phyloP scores from a whole-genome alignment of 257 asterid genomes.

The Cordia subcordata region DNA sequence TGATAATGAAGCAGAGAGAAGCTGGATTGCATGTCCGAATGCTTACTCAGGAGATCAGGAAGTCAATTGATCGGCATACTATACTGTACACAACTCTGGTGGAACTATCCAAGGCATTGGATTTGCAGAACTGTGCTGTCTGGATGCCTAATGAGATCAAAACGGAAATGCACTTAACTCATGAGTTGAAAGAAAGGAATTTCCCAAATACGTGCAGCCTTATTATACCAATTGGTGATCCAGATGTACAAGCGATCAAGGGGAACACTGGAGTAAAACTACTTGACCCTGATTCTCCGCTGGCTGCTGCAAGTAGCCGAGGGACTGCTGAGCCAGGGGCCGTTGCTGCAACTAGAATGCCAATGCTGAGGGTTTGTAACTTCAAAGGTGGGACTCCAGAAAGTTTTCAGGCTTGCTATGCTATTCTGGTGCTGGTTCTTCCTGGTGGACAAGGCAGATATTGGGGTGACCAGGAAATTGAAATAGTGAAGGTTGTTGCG shows the following conservation, averaged over 20 bases:
- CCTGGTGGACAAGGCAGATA: constrained; percentile 57
- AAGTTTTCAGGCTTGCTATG: constrained; percentile 76
- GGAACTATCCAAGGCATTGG: constrained; percentile 76
- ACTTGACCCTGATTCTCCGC: constrained; percentile 54
- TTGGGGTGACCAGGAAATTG: constrained; percentile 76
- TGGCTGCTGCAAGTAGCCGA: constrained; percentile 69
- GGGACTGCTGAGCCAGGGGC: constrained; percentile 53
- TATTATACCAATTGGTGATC: constrained; percentile 46
- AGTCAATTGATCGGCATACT: constrained; percentile 84
- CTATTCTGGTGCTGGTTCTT: constrained; percentile 80
- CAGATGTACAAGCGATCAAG: constrained; percentile 61
- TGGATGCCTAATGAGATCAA: constrained; percentile 83
- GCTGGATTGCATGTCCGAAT: constrained; percentile 84
- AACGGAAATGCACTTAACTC: constrained; percentile 73
- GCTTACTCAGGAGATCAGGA: constrained; percentile 91
- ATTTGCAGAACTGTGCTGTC: constrained; percentile 72
- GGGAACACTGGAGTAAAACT: constrained; percentile 57
- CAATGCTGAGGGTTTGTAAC: constrained; percentile 81
- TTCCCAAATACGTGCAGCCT: constrained; percentile 16
- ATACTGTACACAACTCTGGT: constrained; percentile 78
- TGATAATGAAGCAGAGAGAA: constrained; percentile 63
- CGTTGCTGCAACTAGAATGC: constrained; percentile 92
- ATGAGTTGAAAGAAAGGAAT: constrained; percentile 46
- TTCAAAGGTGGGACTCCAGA: constrained; percentile 90
- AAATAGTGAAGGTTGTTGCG: constrained; percentile 77